Conservation (phyloP, 2,329 filamentous ascomycete species). For the Botrytis fabae region DNA sequence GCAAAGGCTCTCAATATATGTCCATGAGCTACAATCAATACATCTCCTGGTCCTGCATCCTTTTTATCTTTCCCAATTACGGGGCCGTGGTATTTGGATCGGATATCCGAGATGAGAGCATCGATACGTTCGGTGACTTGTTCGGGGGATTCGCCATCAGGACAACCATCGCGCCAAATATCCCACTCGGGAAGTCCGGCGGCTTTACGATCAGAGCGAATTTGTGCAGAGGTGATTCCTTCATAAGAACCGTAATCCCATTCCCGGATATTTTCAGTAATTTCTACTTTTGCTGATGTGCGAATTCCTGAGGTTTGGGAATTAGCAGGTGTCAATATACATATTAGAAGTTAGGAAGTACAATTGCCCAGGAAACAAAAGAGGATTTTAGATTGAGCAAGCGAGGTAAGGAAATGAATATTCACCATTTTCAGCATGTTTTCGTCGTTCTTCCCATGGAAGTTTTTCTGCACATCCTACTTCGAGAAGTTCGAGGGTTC, state of each 20-base stretch:
- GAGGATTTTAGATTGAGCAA: not conserved
- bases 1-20: constrained; percentile 88
- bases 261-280: constrained; percentile 67
- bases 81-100: constrained; percentile 58
- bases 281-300: constrained; percentile 62
- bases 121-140: constrained; percentile 75
- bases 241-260: constrained; percentile 88
- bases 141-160: constrained; percentile 68
- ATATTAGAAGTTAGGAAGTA: not conserved
- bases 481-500: constrained; percentile 85
- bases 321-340: not conserved
- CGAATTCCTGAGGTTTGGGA: constrained; percentile 38
- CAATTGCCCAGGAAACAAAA: too few species aligned
- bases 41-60: constrained; percentile 53
- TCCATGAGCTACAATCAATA: constrained; percentile 83
- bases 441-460: constrained; percentile 65
- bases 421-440: constrained; percentile 37
- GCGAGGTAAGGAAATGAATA: not conserved
- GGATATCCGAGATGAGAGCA: constrained; percentile 71
- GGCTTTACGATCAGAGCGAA: constrained; percentile 57
- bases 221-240: constrained; percentile 72
- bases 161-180: constrained; percentile 88
- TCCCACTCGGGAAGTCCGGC: constrained; percentile 60
- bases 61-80: constrained; percentile 54
- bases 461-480: constrained; percentile 67